These are phyloP conservation scores for Saccharomyces eubayanus DNA, from an alignment of 805 yeast species.

Conservation along the genomic window DNA sequence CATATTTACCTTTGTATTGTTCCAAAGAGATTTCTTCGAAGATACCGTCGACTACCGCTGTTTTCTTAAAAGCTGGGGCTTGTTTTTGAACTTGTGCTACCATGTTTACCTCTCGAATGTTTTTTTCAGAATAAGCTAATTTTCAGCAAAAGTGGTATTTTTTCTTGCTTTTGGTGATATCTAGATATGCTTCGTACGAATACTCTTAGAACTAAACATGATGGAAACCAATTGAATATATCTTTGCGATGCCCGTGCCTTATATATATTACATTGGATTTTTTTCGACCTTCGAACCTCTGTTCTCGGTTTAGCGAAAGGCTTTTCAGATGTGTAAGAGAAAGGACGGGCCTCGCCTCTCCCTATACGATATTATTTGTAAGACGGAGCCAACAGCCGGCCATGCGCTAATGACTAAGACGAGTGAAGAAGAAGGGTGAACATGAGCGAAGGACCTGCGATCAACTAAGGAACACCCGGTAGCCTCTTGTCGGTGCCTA, in stretches of 20 bases:
- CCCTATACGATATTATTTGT: background rate
- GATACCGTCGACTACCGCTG: slow-evolving; percentile 93
- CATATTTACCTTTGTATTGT: slow-evolving; percentile 97
- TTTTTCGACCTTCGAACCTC: background rate
- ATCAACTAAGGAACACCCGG: background rate
- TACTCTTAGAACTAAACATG: background rate
- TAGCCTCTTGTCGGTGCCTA: background rate
- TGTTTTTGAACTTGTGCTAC: slow-evolving; percentile 86
- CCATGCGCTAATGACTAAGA: background rate
- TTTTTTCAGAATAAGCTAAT: background rate
- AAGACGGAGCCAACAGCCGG: background rate
- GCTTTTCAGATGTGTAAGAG: background rate
- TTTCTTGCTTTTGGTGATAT: background rate
- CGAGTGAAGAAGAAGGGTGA: background rate
- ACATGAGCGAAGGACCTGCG: background rate
- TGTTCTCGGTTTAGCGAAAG: background rate
- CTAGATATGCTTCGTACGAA: background rate
- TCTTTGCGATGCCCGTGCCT: background rate
- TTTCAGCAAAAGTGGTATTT: background rate
- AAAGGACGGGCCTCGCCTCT: background rate
- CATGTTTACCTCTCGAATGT: slow-evolving; percentile 38
- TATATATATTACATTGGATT: background rate
- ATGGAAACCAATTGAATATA: background rate
- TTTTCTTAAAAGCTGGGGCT: slow-evolving; percentile 93
- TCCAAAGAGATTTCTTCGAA: slow-evolving; percentile 94